phyloP scores from a whole-genome alignment of 202 grass and related monocot species.

The Setaria viridis region DNA sequence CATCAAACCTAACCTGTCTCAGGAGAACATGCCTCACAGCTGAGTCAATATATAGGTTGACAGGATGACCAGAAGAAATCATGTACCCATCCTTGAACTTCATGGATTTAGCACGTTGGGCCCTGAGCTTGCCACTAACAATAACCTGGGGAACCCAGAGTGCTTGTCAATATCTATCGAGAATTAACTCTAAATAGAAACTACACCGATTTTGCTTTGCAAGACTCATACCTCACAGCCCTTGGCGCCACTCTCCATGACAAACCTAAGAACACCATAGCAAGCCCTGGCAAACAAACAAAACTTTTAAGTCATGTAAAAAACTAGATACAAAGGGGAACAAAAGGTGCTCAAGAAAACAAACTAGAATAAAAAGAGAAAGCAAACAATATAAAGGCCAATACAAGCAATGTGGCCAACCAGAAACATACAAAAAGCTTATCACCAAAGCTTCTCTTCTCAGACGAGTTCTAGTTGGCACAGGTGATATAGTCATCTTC shows the following conservation, averaged over 20 bases:
- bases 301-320: background rate
- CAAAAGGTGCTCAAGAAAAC: background rate
- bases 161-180: background rate
- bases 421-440: slow-evolving; percentile 43
- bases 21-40: slow-evolving; percentile 88
- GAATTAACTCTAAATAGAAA: background rate
- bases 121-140: slow-evolving; percentile 86
- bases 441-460: slow-evolving; percentile 43
- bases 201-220: background rate
- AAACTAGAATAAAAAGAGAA: background rate
- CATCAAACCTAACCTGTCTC: slow-evolving; percentile 79
- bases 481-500: slow-evolving; percentile 78
- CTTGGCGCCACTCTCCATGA: slow-evolving; percentile 95
- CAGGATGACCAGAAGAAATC: slow-evolving; percentile 88
- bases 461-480: slow-evolving; percentile 29
- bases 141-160: slow-evolving; percentile 61
- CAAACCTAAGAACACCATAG: slow-evolving; percentile 91
- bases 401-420: slow-evolving; percentile 44
- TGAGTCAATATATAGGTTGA: slow-evolving; percentile 79
- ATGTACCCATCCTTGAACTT: slow-evolving; percentile 96
- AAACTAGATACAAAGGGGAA: background rate
- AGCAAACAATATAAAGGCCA: background rate
- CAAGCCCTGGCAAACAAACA: slow-evolving; percentile 60
- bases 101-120: slow-evolving; percentile 87
- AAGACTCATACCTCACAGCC: slow-evolving; percentile 63